Evolutionary conservation across 2,329 filamentous ascomycete species (phyloP).

Genomic region (Bisporella sp.): DNA sequence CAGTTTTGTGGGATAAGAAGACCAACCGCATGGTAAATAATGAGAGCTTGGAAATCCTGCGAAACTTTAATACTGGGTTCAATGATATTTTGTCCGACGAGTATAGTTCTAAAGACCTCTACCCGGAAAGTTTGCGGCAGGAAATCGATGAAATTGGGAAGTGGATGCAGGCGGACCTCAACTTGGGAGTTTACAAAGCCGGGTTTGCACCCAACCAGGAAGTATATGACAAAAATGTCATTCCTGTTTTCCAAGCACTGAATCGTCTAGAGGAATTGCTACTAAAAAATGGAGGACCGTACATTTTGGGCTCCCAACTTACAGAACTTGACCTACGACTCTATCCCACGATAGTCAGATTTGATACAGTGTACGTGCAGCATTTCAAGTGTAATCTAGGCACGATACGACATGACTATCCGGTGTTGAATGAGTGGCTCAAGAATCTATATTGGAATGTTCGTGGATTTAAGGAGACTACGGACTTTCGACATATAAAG

Average conservation of each 20-base stretch:
- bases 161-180: constrained; percentile 43
- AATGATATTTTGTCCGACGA: constrained; percentile 10
- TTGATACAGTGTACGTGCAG: constrained; percentile 60
- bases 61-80: constrained; percentile 62
- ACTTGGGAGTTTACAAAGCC: constrained; percentile 64
- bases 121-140: constrained; percentile 1
- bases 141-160: not conserved
- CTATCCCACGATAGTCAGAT: constrained; percentile 59
- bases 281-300: constrained; percentile 29
- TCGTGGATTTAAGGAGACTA: constrained; percentile 37
- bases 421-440: constrained; percentile 45
- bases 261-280: constrained; percentile 70
- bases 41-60: constrained; percentile 72
- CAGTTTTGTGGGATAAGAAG: constrained; percentile 58
- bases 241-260: constrained; percentile 64
- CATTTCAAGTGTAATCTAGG: constrained; percentile 59
- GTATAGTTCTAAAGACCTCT: constrained; percentile 3
- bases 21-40: constrained; percentile 62
- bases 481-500: constrained; percentile 43
- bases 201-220: constrained; percentile 78
- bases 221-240: constrained; percentile 71
- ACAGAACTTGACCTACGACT: constrained; percentile 66
- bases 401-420: constrained; percentile 58
- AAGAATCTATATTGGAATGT: constrained; percentile 59
- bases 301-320: constrained; percentile 54